phyloP scores from a whole-genome alignment of 768 basidiomycete genomes.

The Rhodotorula paludigena region DNA sequence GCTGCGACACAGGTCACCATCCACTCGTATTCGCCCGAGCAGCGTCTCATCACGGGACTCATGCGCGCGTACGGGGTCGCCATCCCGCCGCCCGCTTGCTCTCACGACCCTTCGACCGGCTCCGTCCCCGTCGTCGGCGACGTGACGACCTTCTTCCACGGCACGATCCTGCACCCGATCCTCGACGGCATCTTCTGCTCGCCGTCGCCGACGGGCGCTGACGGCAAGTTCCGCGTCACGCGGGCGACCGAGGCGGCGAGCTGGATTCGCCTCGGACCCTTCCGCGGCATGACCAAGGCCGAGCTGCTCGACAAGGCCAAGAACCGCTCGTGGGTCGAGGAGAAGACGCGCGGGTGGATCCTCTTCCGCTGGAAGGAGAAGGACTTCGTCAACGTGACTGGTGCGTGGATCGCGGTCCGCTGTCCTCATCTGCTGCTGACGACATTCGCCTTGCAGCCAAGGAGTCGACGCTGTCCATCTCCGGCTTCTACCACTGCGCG shows the following conservation, averaged over 20 bases:
- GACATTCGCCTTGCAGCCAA: not conserved
- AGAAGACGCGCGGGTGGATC: constrained; percentile 32
- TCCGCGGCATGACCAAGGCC: constrained; percentile 22
- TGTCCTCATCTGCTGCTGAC: not conserved
- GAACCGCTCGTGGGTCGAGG: constrained; percentile 28
- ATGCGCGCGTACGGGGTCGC: constrained; percentile 39
- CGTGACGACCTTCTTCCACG: constrained; percentile 38
- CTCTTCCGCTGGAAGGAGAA: constrained; percentile 41
- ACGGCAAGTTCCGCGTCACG: constrained; percentile 6
- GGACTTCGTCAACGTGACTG: constrained; percentile 36
- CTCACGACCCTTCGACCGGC: no score
- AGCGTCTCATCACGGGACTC: constrained; percentile 16
- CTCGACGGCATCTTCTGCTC: constrained; percentile 24
- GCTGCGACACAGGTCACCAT: constrained; percentile 31
- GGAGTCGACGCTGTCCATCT: constrained; percentile 36
- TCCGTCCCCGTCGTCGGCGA: not conserved
- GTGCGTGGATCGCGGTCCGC: constrained; percentile 2
- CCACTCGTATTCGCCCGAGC: constrained; percentile 13
- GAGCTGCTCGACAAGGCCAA: constrained; percentile 20
- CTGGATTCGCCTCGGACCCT: constrained; percentile 39
- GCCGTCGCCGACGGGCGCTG: constrained; percentile 7
- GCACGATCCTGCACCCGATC: constrained; percentile 35
- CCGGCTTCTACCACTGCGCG: constrained; percentile 37
- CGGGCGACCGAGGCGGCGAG: constrained; percentile 30
- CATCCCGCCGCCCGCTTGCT: not conserved